phyloP scores from a whole-genome alignment of 768 basidiomycete genomes.

The Leucosporidium creatinivorum region DNA sequence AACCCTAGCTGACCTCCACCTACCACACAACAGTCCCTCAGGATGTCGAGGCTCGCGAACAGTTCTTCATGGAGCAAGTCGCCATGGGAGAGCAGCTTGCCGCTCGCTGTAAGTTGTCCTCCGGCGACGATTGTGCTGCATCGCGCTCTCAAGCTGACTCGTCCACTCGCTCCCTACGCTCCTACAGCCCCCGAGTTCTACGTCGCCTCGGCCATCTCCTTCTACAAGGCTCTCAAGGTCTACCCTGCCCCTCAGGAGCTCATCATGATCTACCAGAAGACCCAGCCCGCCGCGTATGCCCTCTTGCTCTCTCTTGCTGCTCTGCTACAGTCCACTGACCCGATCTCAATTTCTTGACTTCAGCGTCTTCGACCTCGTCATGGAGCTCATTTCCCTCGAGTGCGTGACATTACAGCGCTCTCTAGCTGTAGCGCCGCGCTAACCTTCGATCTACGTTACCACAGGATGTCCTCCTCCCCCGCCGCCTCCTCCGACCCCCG shows the following conservation, averaged over 20 bases:
- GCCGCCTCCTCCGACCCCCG: constrained; percentile 2
- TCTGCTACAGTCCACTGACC: no score
- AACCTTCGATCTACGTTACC: no score
- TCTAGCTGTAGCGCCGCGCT: no score
- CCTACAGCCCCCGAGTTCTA: constrained; percentile 63
- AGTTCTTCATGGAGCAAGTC: constrained; percentile 86
- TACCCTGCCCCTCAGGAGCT: constrained; percentile 93
- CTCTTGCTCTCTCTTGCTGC: no score
- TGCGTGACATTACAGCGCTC: background rate
- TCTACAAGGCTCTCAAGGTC: constrained; percentile 87
- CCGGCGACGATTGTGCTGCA: background rate
- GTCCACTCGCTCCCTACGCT: background rate
- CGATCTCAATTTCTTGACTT: no score
- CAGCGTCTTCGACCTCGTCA: constrained; percentile 68
- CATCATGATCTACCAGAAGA: constrained; percentile 88
- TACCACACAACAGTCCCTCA: constrained; percentile 45
- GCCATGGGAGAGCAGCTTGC: constrained; percentile 77
- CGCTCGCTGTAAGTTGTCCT: constrained; percentile 53
- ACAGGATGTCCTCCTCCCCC: background rate
- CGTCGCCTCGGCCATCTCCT: constrained; percentile 74
- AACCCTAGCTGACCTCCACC: background rate
- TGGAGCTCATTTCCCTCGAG: constrained; percentile 79
- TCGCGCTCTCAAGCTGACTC: background rate
- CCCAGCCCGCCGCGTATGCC: constrained; percentile 52
- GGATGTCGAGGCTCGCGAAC: constrained; percentile 69